Evolutionary conservation across 2,329 filamentous ascomycete genomes (phyloP).

Genomic region (Alternaria postmessia): DNA sequence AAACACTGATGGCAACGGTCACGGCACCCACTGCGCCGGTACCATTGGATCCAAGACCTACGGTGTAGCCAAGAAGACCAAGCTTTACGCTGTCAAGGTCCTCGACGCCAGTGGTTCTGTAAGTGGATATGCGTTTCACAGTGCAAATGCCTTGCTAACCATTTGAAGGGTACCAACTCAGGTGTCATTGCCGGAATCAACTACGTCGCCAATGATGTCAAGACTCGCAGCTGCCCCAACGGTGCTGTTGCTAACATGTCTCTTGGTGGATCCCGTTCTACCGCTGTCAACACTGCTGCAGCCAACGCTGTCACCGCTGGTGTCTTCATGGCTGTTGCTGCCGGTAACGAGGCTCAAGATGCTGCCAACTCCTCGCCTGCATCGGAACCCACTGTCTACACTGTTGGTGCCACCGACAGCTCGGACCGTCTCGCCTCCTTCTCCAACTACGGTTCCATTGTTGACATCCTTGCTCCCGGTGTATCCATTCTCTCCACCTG

Average conservation of each 20-base stretch:
- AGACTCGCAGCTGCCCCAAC: slow-evolving; percentile 47
- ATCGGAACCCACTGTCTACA: slow-evolving; percentile 50
- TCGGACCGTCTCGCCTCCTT: slow-evolving; percentile 48
- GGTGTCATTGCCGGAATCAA: slow-evolving; percentile 53
- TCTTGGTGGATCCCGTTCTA: slow-evolving; percentile 50
- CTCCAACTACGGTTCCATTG: slow-evolving; percentile 51
- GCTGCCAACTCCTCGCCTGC: slow-evolving; percentile 49
- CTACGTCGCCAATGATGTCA: slow-evolving; percentile 45
- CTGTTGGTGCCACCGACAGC: slow-evolving; percentile 52
- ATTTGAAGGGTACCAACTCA: slow-evolving; percentile 50
- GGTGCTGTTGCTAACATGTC: slow-evolving; percentile 52
- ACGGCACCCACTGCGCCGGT: slow-evolving; percentile 51
- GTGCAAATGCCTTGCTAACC: slow-evolving; percentile 14
- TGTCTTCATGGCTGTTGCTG: slow-evolving; percentile 53
- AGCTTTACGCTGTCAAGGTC: slow-evolving; percentile 53
- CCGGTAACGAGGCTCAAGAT: slow-evolving; percentile 49
- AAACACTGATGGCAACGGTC: slow-evolving; percentile 51
- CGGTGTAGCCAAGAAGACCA: slow-evolving; percentile 51
- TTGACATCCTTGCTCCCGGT: slow-evolving; percentile 53
- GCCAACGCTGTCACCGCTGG: slow-evolving; percentile 47
- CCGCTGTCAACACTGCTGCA: slow-evolving; percentile 50
- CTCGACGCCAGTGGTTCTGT: slow-evolving; percentile 48
- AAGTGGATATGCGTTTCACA: slow-evolving; percentile 16
- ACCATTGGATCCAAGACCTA: slow-evolving; percentile 50
- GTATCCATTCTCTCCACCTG: slow-evolving; percentile 59